Evolutionary conservation across 805 yeast species (phyloP).

Genomic region (Metschnikowia noctiluminum): DNA sequence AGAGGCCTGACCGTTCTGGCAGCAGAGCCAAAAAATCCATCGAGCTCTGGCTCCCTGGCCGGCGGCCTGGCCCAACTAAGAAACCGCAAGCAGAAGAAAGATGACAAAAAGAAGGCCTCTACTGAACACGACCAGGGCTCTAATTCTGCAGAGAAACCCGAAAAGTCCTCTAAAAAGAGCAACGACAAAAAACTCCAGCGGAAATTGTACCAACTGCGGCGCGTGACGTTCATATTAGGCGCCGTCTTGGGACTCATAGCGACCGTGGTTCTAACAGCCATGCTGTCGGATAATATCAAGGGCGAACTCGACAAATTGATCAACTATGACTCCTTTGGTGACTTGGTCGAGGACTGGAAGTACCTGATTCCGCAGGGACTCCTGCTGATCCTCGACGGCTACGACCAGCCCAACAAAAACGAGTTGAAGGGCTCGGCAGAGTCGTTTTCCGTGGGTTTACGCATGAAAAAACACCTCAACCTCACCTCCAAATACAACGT

Average conservation of each 20-base stretch:
- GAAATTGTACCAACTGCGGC: constrained; percentile 45
- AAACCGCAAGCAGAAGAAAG: too few species aligned
- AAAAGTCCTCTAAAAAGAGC: too few species aligned
- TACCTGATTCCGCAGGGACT: constrained; percentile 67
- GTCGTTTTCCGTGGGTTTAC: constrained; percentile 82
- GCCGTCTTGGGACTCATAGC: constrained; percentile 63
- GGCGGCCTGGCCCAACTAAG: too few species aligned
- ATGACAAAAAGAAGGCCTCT: too few species aligned
- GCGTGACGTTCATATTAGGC: constrained; percentile 66
- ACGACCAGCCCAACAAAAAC: constrained; percentile 36
- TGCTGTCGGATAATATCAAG: constrained; percentile 35
- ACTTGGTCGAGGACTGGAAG: constrained; percentile 63
- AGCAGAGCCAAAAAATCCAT: too few species aligned
- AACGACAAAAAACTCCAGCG: constrained; percentile 6
- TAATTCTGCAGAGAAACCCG: too few species aligned
- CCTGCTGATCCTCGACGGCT: constrained; percentile 54
- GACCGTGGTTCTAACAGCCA: constrained; percentile 56
- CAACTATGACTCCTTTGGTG: constrained; percentile 52
- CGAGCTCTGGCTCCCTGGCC: too few species aligned
- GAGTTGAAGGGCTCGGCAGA: constrained; percentile 59
- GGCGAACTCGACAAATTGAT: constrained; percentile 49
- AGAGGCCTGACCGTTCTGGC: too few species aligned
- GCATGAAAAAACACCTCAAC: constrained; percentile 50
- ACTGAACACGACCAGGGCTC: too few species aligned
- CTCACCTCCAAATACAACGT: constrained; percentile 69